Evolutionary conservation across 2,329 filamentous ascomycete genomes (phyloP).

Genomic region (Calonectria hongkongensis): DNA sequence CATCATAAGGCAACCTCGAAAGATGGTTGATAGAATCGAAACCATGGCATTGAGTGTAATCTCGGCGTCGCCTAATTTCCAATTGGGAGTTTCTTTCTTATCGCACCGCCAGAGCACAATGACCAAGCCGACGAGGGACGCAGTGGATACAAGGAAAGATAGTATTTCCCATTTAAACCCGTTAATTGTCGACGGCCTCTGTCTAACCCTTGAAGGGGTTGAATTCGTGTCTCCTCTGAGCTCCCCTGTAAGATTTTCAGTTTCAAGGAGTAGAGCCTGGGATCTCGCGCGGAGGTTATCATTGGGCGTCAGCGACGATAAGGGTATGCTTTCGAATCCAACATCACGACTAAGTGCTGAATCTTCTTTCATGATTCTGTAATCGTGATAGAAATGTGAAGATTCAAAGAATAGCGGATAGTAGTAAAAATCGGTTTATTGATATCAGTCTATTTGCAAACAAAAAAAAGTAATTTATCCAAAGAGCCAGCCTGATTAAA

Average conservation of each 20-base stretch:
- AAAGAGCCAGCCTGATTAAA: no score
- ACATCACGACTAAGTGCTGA: background rate
- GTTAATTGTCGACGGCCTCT: background rate
- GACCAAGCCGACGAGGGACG: background rate
- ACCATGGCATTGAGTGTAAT: background rate
- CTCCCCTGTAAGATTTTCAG: background rate
- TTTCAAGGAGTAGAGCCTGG: background rate
- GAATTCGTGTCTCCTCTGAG: background rate
- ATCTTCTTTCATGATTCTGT: background rate
- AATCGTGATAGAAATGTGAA: background rate
- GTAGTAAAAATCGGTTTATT: no score
- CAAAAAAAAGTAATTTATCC: no score
- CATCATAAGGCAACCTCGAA: background rate
- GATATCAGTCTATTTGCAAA: no score
- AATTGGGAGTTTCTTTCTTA: background rate
- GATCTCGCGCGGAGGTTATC: background rate
- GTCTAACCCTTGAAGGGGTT: background rate
- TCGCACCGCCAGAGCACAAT: background rate
- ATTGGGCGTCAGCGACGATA: background rate
- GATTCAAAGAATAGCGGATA: no score
- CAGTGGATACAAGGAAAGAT: background rate
- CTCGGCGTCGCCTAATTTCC: background rate
- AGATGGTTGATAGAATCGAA: background rate
- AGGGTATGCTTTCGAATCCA: background rate
- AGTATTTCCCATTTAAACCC: background rate